Percentiles rank a stretch among this genome's conserved stretches.
These are phyloP conservation scores for Syzygium aqueum DNA, from an alignment of 345 rosid species.

Conservation along the genomic window DNA sequence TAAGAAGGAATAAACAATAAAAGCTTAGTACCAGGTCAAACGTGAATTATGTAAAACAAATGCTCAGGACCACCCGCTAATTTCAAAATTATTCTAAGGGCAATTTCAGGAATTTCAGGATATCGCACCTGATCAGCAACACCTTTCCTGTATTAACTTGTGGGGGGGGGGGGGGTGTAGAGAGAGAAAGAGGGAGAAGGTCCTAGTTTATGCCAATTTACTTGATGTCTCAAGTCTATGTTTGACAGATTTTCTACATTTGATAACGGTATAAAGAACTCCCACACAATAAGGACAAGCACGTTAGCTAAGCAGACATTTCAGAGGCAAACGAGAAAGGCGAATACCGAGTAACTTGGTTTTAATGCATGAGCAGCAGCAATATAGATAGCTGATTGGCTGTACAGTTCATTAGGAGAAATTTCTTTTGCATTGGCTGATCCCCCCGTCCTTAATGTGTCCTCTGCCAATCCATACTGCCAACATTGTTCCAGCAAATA, in stretches of 20 bases:
- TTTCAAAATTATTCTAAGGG: not conserved
- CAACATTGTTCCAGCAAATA: not conserved
- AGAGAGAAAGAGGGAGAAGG: not conserved
- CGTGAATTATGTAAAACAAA: not conserved
- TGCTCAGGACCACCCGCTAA: not conserved
- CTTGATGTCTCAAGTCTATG: not conserved
- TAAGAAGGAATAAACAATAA: not conserved
- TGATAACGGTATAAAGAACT: not conserved
- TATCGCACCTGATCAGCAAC: not conserved
- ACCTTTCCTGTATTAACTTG: not conserved
- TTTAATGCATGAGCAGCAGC: conserved; percentile 98
- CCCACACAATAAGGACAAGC: not conserved
- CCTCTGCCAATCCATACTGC: conserved; percentile 97
- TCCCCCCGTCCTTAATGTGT: conserved; percentile 78
- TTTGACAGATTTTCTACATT: not conserved
- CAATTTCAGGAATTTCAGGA: not conserved
- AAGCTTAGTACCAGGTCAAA: not conserved
- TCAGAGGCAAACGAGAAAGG: not conserved
- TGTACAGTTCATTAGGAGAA: conserved; percentile 82
- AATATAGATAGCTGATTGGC: conserved; percentile 95
- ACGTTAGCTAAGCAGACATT: not conserved
- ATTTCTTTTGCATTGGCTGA: conserved; percentile 52
- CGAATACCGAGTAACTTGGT: conserved; percentile 78
- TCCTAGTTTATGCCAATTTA: not conserved
- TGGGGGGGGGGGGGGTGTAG: not conserved